phyloP scores from a whole-genome alignment of 1,284 basidiomycete species.

The Porogramme epimiltina region DNA sequence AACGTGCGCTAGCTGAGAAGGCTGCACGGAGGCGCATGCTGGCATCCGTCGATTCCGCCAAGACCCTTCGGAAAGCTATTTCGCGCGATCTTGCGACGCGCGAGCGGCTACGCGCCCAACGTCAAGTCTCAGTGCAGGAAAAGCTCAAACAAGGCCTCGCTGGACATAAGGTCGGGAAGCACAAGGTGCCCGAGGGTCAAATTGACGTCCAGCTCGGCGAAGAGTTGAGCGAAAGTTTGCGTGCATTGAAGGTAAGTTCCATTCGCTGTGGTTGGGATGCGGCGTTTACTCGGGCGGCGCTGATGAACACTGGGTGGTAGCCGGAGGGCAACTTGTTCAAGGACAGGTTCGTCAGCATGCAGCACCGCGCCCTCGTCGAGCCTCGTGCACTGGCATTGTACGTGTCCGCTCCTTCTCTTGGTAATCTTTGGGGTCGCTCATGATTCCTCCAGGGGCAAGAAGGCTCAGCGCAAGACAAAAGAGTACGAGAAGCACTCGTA shows the following conservation, averaged over 20 bases:
- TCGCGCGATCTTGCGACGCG: conserved; percentile 42
- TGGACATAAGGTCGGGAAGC: conserved; percentile 75
- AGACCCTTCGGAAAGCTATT: conserved; percentile 50
- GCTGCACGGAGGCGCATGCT: conserved; percentile 60
- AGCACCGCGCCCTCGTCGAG: conserved; percentile 78
- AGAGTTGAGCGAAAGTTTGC: conserved; percentile 85
- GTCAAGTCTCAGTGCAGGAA: conserved; percentile 41
- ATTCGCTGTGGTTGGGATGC: not conserved
- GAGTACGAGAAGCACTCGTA: conserved; percentile 91
- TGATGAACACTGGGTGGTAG: too few species aligned
- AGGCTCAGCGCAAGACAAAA: conserved; percentile 57
- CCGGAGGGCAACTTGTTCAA: conserved; percentile 93
- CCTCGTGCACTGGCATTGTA: conserved; percentile 75
- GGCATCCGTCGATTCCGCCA: conserved; percentile 55
- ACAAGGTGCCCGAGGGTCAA: conserved; percentile 68
- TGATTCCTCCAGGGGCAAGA: conserved; percentile 50
- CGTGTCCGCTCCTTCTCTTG: conserved; percentile 35
- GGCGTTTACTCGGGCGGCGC: not conserved
- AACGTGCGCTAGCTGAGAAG: conserved; percentile 62
- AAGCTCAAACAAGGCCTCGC: conserved; percentile 59
- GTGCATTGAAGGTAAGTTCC: conserved; percentile 75
- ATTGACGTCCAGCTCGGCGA: conserved; percentile 91
- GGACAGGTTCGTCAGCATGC: conserved; percentile 84
- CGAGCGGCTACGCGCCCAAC: conserved; percentile 42
- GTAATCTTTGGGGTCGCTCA: not conserved